Conservation (phyloP, 106 monocot species). For the Dendrobium nobile region DNA sequence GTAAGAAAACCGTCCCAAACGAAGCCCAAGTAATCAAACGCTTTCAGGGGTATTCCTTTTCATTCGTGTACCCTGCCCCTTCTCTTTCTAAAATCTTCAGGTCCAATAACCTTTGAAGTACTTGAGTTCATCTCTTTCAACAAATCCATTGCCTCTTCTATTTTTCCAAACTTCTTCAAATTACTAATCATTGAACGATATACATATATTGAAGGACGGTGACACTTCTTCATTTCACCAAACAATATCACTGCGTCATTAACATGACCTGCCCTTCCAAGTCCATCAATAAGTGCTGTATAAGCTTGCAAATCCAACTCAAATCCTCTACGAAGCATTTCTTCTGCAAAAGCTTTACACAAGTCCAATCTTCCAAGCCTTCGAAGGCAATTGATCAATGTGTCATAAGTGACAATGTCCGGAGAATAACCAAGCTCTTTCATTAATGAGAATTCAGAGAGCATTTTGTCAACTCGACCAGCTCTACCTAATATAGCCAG, state of each 20-base stretch:
- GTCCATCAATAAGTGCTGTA: constrained; percentile 54
- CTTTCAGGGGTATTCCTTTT: no score
- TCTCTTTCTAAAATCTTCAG: constrained; percentile 45
- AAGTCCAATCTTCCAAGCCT: constrained; percentile 51
- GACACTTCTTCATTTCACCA: constrained; percentile 45
- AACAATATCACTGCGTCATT: constrained; percentile 53
- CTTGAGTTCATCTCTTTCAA: constrained; percentile 62
- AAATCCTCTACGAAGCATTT: constrained; percentile 57
- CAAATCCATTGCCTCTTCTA: constrained; percentile 34
- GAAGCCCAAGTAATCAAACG: no score
- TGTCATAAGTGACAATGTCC: constrained; percentile 63
- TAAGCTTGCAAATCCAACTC: constrained; percentile 60
- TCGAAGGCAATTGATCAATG: constrained; percentile 56
- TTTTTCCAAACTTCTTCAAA: constrained; percentile 47
- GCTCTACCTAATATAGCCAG: constrained; percentile 57
- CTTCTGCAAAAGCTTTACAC: constrained; percentile 43
- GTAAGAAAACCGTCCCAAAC: no score
- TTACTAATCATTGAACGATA: constrained; percentile 59
- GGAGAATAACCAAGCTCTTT: constrained; percentile 47
- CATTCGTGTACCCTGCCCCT: neutral
- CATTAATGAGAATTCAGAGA: constrained; percentile 51
- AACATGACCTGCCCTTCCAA: constrained; percentile 60
- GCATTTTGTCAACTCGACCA: constrained; percentile 52
- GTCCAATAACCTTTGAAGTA: constrained; percentile 49
- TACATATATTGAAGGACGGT: constrained; percentile 50